Evolutionary conservation across 192 early-diverging fungal species (phyloP).

Genomic region (Rhizoclosmatium sp.): DNA sequence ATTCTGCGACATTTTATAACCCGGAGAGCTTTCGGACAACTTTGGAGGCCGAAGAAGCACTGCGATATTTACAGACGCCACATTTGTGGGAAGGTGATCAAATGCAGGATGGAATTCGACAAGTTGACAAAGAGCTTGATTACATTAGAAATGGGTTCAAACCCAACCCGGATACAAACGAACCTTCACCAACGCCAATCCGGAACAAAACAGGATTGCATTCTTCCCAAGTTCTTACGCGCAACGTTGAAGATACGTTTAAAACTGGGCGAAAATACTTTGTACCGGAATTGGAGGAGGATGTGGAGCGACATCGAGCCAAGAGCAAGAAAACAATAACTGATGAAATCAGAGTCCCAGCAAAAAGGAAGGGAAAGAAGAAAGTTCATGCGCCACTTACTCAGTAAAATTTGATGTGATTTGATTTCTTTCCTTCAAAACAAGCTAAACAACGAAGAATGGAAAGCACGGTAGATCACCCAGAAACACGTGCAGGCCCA

Average conservation of each 20-base stretch:
- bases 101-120: constrained; percentile 18
- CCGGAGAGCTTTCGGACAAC: constrained; percentile 1
- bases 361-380: neutral
- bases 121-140: constrained; percentile 30
- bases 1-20: constrained; percentile 13
- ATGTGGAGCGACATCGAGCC: neutral
- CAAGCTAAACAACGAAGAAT: neutral
- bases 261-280: constrained; percentile 20
- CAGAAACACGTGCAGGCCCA: too few relatives aligned
- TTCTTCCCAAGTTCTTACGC: too few relatives aligned
- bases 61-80: constrained; percentile 18
- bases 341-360: neutral
- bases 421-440: too few relatives aligned
- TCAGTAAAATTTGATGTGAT: too few relatives aligned
- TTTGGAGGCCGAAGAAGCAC: constrained; percentile 24
- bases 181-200: neutral
- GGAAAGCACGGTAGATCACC: neutral
- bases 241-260: constrained; percentile 6
- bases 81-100: constrained; percentile 35
- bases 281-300: constrained; percentile 21
- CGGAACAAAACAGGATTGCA: neutral
- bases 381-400: too few relatives aligned
- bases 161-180: neutral
- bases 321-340: neutral
- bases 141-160: constrained; percentile 41